Conservation (phyloP, 2,329 filamentous ascomycete genomes). For the Fusarium austroafricanum region DNA sequence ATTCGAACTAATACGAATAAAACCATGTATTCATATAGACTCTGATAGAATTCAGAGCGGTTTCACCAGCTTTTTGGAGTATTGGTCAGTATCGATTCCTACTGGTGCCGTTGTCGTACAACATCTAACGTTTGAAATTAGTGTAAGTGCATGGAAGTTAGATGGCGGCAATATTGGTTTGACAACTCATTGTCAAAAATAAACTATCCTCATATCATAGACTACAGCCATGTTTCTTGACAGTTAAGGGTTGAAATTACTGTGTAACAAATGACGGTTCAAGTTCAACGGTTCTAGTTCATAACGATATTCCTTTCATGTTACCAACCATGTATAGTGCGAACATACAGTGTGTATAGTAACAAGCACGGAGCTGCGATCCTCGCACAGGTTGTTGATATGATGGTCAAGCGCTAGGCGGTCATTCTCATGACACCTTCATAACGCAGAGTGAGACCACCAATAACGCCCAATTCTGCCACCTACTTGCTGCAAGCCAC, state of each 20-base stretch:
- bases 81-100: conserved; percentile 33
- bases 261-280: conserved; percentile 16
- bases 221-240: background rate
- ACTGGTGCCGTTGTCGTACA: conserved; percentile 34
- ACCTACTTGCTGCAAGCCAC: background rate
- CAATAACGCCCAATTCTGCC: background rate
- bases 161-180: conserved; percentile 25
- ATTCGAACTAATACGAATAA: conserved; percentile 1
- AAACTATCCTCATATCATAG: background rate
- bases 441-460: background rate
- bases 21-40: conserved; percentile 1
- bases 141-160: conserved; percentile 18
- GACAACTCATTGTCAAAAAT: conserved; percentile 6
- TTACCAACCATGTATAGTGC: conserved; percentile 16
- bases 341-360: background rate
- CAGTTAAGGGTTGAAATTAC: background rate
- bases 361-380: background rate
- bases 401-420: conserved; percentile 25
- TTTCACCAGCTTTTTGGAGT: conserved; percentile 21
- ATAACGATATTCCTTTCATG: conserved; percentile 1
- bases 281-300: conserved; percentile 12
- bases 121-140: conserved; percentile 25
- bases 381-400: conserved; percentile 24
- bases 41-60: conserved; percentile 7
- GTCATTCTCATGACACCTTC: conserved; percentile 34